phyloP scores from a whole-genome alignment of 805 yeast species.

The Myxozyma monticola region DNA sequence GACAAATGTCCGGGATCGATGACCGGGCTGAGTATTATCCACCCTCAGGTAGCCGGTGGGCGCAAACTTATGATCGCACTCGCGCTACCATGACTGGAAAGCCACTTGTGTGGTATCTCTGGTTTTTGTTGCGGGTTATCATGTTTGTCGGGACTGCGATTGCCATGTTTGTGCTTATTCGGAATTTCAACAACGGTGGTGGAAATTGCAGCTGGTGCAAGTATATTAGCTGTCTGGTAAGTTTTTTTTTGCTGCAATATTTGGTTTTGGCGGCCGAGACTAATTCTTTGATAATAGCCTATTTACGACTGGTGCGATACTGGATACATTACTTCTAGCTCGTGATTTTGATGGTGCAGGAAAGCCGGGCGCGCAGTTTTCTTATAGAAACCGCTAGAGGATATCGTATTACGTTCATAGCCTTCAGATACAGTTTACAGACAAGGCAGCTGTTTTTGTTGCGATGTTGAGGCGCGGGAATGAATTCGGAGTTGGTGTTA shows the following conservation, averaged over 20 bases:
- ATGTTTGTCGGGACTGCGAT: conserved; percentile 49
- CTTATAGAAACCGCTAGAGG: too few relatives aligned
- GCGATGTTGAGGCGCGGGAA: too few relatives aligned
- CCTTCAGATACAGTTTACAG: too few relatives aligned
- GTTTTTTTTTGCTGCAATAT: background rate
- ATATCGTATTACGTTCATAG: too few relatives aligned
- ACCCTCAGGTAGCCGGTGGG: conserved; percentile 22
- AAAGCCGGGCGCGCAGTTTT: too few relatives aligned
- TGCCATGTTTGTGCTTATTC: conserved; percentile 51
- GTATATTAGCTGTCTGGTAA: conserved; percentile 55
- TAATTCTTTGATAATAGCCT: conserved; percentile 8
- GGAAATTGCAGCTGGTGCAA: conserved; percentile 69
- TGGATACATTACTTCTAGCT: conserved; percentile 14
- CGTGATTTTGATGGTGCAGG: too few relatives aligned
- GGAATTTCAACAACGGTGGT: conserved; percentile 52
- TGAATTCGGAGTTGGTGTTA: too few relatives aligned
- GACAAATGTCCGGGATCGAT: conserved; percentile 27
- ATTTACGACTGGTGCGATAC: conserved; percentile 18
- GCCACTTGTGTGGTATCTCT: conserved; percentile 45
- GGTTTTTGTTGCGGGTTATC: conserved; percentile 53
- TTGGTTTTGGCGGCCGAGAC: background rate
- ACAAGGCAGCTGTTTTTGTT: too few relatives aligned
- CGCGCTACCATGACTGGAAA: conserved; percentile 32
- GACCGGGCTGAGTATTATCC: conserved; percentile 19
- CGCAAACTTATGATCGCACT: conserved; percentile 35